Evolutionary conservation across 352 stramenopile genomes (phyloP), one percentile per base, ranked within the genome.

Genomic region (Pythium grandisporangium): DNA sequence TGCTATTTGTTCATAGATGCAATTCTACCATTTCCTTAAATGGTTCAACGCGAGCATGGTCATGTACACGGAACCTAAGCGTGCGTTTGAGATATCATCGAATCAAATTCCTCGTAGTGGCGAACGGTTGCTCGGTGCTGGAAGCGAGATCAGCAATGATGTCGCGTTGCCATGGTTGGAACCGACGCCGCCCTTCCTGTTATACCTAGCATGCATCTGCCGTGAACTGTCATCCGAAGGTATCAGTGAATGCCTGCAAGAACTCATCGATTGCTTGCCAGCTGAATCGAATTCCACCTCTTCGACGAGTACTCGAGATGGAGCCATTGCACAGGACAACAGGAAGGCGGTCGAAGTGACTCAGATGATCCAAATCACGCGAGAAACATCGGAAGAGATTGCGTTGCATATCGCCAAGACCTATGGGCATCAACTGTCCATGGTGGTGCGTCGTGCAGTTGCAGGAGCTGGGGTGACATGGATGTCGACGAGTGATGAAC

Each of bases 1-100:
- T n/a, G n/a, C n/a, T n/a, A n/a, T 38, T 16, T 20, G 7, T 11
- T 17, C 46, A 20, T 36, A 83, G 65, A 66, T 54, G 4, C 71
- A 87, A 53, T 88, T 93, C 40, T 88, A 84, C 50, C 51, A 72
- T 30, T 90, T 88, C 36, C 44, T 93, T 2, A 80, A 81, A 45
- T 93, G 79, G 79, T 86, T 90, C 37, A 90, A 86, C 41, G 40
- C 42, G 5, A 58, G 68, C 0, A 48, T 81, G 35, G 42, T 86
- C 12, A 66, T 61, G 48, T 93, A 87, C 63, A 77, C 69, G 7
- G 76, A 90, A 30, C 63, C 70, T 1, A 82, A 81, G 47, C 70
- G 75, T 2, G 69, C 70, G 22, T 86, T 84, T 39, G 38, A 60
- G 32, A 42, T 16, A 17, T 45, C 11, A 35, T 17, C 13, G 10